Conservation (phyloP, 2,329 filamentous ascomycete species). For the Colletotrichum musae region DNA sequence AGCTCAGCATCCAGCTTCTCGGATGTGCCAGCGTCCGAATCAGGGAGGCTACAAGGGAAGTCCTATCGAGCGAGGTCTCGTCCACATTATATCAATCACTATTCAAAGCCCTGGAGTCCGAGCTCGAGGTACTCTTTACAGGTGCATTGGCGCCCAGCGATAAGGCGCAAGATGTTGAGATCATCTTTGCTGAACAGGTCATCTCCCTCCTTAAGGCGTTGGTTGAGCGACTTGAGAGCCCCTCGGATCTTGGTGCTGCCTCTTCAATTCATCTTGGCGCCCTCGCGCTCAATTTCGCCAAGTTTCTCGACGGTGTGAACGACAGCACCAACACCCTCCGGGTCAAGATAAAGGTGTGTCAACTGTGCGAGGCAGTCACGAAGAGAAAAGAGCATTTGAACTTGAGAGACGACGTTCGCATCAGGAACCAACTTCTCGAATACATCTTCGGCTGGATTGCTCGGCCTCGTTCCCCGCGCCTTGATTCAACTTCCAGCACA, state of each 20-base stretch:
- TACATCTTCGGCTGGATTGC: constrained; percentile 79
- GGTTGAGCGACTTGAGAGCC: constrained; percentile 75
- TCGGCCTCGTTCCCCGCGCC: constrained; percentile 67
- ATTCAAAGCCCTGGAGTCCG: constrained; percentile 75
- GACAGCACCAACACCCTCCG: constrained; percentile 71
- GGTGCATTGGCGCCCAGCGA: constrained; percentile 66
- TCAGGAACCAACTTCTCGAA: constrained; percentile 77
- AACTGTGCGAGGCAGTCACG: constrained; percentile 75
- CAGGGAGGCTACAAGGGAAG: constrained; percentile 76
- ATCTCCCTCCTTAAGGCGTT: constrained; percentile 74
- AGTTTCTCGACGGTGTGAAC: constrained; percentile 72
- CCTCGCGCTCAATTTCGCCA: constrained; percentile 76
- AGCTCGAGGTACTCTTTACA: constrained; percentile 74
- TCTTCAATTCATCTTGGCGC: constrained; percentile 75
- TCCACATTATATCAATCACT: constrained; percentile 73
- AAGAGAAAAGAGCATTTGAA: constrained; percentile 78
- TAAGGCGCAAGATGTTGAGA: constrained; percentile 71
- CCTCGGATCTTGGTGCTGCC: constrained; percentile 73
- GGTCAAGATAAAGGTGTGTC: constrained; percentile 79
- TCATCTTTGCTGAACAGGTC: constrained; percentile 78
- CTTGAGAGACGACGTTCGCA: constrained; percentile 77
- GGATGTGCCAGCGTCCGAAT: constrained; percentile 75
- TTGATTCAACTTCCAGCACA: constrained; percentile 54
- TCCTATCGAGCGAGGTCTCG: constrained; percentile 76
- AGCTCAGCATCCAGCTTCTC: constrained; percentile 75